Conservation (phyloP, 1,284 basidiomycete genomes). For the Heliocybe sulcata region DNA sequence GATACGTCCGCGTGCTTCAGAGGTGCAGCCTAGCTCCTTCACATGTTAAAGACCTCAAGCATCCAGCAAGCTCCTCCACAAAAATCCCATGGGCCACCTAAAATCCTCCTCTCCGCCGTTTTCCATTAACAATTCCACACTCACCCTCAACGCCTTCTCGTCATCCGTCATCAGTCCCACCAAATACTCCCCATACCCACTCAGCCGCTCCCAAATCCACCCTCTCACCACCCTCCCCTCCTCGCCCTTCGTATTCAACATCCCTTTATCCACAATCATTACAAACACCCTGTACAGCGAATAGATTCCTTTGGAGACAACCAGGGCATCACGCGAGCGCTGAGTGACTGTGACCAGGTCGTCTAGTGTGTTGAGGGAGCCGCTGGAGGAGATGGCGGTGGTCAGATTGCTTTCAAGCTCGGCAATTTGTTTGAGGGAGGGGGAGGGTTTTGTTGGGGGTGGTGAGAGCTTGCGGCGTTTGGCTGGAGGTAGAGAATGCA, state of each 20-base stretch:
- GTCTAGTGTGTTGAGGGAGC: constrained; percentile 73
- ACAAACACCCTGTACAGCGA: constrained; percentile 80
- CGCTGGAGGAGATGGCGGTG: constrained; percentile 38
- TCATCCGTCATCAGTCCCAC: constrained; percentile 68
- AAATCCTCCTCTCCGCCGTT: no score
- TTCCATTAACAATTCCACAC: constrained; percentile 18
- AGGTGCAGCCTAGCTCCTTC: no score
- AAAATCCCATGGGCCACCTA: no score
- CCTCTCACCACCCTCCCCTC: constrained; percentile 61
- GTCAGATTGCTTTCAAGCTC: constrained; percentile 46
- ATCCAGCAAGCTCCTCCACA: no score
- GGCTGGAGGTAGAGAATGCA: constrained; percentile 32
- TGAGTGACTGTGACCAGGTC: constrained; percentile 63
- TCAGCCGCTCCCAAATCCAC: constrained; percentile 71
- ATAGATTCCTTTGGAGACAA: constrained; percentile 74
- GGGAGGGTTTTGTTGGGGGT: no score
- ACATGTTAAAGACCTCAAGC: no score
- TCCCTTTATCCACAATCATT: constrained; percentile 50
- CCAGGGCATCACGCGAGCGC: constrained; percentile 35
- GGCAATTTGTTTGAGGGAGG: constrained; percentile 25
- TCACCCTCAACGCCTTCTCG: constrained; percentile 55
- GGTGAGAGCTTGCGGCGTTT: constrained; percentile 44
- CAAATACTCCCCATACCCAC: constrained; percentile 61
- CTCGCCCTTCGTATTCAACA: constrained; percentile 33
- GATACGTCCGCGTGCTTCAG: no score